Evolutionary conservation across 495 filamentous ascomycete species (phyloP).

Genomic region (Neurospora terricola): DNA sequence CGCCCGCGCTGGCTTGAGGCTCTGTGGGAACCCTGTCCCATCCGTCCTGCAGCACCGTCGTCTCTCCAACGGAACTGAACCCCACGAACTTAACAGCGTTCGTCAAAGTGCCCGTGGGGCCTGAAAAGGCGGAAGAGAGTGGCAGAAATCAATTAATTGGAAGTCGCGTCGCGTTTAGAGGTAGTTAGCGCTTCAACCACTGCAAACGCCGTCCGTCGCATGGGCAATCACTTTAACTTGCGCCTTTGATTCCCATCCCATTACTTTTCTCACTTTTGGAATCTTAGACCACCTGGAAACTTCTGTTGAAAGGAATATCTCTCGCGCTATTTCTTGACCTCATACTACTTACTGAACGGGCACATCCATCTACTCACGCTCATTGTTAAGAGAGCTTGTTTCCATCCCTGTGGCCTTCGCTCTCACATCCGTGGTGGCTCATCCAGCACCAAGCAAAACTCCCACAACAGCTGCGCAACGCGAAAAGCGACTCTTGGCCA

Average conservation of each 20-base stretch:
- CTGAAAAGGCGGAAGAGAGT: background rate
- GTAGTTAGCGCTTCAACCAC: background rate
- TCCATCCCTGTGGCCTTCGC: background rate
- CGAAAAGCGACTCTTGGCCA: background rate
- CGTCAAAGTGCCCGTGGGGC: background rate
- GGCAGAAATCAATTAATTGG: conserved; percentile 9
- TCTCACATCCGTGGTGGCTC: background rate
- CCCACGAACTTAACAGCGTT: background rate
- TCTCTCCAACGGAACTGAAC: background rate
- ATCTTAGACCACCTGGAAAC: background rate
- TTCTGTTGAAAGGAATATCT: background rate
- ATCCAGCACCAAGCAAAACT: background rate
- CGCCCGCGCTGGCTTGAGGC: background rate
- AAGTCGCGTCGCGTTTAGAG: conserved; percentile 16
- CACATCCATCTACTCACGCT: background rate
- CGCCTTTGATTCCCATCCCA: background rate
- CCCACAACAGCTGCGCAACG: background rate
- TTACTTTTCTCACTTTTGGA: background rate
- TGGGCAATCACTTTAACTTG: background rate
- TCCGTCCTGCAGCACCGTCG: background rate
- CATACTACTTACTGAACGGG: background rate
- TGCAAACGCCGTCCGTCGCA: background rate
- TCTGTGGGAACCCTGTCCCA: background rate
- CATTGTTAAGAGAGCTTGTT: background rate
- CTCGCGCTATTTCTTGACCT: background rate